Base-by-base conservation (phyloP, 148 eudicot genomes). In the Polygonum maritimum region DNA sequence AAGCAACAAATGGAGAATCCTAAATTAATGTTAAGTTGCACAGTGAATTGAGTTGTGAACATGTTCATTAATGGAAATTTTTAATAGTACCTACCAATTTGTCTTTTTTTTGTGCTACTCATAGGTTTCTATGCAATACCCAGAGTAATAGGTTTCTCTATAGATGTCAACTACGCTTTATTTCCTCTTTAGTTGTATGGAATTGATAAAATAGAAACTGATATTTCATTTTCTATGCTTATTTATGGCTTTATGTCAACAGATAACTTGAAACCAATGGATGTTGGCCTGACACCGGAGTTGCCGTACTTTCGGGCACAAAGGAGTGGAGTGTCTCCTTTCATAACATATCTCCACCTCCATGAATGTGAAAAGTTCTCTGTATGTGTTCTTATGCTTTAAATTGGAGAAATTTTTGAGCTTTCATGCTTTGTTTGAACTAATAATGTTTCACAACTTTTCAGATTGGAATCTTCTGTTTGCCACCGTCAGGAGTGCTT, bases 391-490 rank as follows among this genome's bases (percentile, higher is more conserved):
- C 33, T 62, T 41, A 3, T 48, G 36, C 51, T 15, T 36, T 63
- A 2, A 41, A 35, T 67, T 67, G 41, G 19, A 67, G 11, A 11
- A 67, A 36, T 3, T 67, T 38, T 36, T 10, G 16, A 36, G 44
- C 6, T 10, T 15, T 15, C 35, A 4, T 63, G 70, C n/a, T 67
- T 67, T 67, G 69, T 38, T 14, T 5, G 45, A 6, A 35, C 11
- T 36, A 36, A 67, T 63, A 26, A 33, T 36, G 45, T 45, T 72
- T 18, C 48, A 18, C 40, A n/a, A 19, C 5, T 0, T 76, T 72
- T 79, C 85, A 93, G 98, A 93, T 93, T 78, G 96, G 92, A 3
- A 89, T 93, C 51, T 93, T 93, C 81, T 91, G 96, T 80, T 84
- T 93, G 86, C 98, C 98, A 10, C 94, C 94, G 18, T 84, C 89